These are phyloP conservation scores for Babesia ovata DNA, from an alignment of 169 alveolate species.

Conservation along the genomic window DNA sequence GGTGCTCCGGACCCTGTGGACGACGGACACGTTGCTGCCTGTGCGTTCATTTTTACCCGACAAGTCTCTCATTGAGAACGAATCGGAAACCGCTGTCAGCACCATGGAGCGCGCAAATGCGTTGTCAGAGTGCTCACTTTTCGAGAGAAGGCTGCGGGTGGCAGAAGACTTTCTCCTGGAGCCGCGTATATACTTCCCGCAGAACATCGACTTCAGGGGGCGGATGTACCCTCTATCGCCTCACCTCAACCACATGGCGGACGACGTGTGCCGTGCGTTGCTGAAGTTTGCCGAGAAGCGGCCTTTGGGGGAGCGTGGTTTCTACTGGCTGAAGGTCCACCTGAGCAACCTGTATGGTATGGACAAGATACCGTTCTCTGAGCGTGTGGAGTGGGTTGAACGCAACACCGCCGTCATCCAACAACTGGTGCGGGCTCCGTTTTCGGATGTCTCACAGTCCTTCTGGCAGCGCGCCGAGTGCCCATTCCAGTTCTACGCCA, in stretches of 20 bases:
- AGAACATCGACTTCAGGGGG: slow-evolving; percentile 96
- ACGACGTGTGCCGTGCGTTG: slow-evolving; percentile 92
- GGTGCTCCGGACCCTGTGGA: slow-evolving; percentile 58
- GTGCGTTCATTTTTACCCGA: slow-evolving; percentile 37
- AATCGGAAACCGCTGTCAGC: neutral
- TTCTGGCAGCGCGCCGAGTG: slow-evolving; percentile 90
- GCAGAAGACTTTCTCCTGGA: slow-evolving; percentile 85
- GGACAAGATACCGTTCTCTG: slow-evolving; percentile 87
- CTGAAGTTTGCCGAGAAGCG: slow-evolving; percentile 88
- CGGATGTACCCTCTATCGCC: slow-evolving; percentile 96
- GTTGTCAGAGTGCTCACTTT: slow-evolving; percentile 73
- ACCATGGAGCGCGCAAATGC: slow-evolving; percentile 67
- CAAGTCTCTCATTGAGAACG: slow-evolving; percentile 31
- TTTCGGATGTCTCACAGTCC: slow-evolving; percentile 76
- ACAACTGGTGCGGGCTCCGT: slow-evolving; percentile 76
- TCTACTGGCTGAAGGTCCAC: slow-evolving; percentile 94
- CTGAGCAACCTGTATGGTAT: slow-evolving; percentile 90
- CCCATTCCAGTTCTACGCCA: slow-evolving; percentile 94
- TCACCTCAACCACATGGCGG: slow-evolving; percentile 93
- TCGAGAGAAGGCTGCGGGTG: slow-evolving; percentile 76
- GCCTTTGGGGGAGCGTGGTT: slow-evolving; percentile 91
- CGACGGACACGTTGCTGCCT: slow-evolving; percentile 58
- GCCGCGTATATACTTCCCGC: slow-evolving; percentile 92
- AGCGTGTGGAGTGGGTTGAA: slow-evolving; percentile 86
- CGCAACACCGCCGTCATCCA: slow-evolving; percentile 71